Conservation (phyloP, 306 rosid species). For the Mimosa bimucronata region DNA sequence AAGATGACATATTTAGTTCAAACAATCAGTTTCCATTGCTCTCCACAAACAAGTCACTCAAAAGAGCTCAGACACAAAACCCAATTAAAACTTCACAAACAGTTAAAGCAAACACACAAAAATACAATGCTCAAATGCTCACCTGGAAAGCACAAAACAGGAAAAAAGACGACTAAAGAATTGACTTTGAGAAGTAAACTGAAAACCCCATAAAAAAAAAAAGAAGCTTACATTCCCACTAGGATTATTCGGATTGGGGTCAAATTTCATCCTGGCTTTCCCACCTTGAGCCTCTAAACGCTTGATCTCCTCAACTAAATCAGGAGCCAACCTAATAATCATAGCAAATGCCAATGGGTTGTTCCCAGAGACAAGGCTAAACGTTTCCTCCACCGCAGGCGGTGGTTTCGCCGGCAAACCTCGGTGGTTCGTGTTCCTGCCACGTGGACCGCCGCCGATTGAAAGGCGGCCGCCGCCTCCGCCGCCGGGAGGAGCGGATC, state of each 20-base stretch:
- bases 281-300: constrained; percentile 90
- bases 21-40: constrained; percentile 8
- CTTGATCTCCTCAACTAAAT: constrained; percentile 91
- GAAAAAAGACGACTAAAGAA: not conserved
- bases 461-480: constrained; percentile 60
- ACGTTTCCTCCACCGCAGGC: constrained; percentile 69
- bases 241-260: constrained; percentile 52
- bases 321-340: constrained; percentile 83
- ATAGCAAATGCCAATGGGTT: constrained; percentile 78
- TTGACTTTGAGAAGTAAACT: not conserved
- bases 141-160: no score
- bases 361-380: constrained; percentile 69
- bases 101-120: not conserved
- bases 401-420: constrained; percentile 41
- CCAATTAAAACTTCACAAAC: constrained; percentile 2
- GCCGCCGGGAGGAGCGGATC: constrained; percentile 42
- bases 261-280: constrained; percentile 80
- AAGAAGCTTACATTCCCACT: constrained; percentile 70
- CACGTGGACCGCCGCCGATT: constrained; percentile 48
- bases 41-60: constrained; percentile 16
- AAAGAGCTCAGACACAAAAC: constrained; percentile 21
- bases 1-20: constrained; percentile 10
- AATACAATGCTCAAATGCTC: no score
- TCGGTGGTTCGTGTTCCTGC: constrained; percentile 43
- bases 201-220: not conserved